Conservation (phyloP, 2,329 filamentous ascomycete genomes). For the Mycogone perniciosa region DNA sequence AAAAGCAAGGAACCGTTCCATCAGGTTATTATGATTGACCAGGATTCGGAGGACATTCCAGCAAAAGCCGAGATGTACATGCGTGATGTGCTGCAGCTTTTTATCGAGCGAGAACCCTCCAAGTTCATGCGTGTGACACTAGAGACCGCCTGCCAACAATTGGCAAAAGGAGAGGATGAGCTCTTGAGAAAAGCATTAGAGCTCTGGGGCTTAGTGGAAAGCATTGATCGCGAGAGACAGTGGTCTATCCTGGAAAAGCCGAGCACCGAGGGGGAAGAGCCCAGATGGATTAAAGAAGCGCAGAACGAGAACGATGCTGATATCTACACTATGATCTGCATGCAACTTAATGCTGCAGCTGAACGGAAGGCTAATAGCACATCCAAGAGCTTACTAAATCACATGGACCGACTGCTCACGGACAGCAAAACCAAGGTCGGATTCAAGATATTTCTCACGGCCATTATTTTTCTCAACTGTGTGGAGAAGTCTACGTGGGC, state of each 20-base stretch:
- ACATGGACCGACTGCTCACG: slow-evolving; percentile 55
- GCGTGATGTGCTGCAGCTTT: slow-evolving; percentile 49
- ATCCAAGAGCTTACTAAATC: slow-evolving; percentile 51
- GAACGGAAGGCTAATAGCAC: slow-evolving; percentile 57
- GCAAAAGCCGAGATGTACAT: slow-evolving; percentile 55
- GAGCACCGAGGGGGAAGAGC: slow-evolving; percentile 33
- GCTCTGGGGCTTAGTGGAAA: slow-evolving; percentile 59
- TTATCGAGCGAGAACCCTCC: slow-evolving; percentile 54
- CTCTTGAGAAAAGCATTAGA: slow-evolving; percentile 54
- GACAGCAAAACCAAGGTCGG: slow-evolving; percentile 55
- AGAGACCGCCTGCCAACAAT: slow-evolving; percentile 43
- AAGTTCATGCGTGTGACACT: slow-evolving; percentile 54
- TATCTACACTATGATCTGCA: slow-evolving; percentile 54
- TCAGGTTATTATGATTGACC: slow-evolving; percentile 51
- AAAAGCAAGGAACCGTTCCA: slow-evolving; percentile 29
- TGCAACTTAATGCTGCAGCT: slow-evolving; percentile 58
- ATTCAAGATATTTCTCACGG: slow-evolving; percentile 56
- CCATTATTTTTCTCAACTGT: slow-evolving; percentile 57
- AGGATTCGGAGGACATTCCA: slow-evolving; percentile 54
- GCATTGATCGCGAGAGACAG: slow-evolving; percentile 57
- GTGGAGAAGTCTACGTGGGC: slow-evolving; percentile 64
- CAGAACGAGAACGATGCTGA: slow-evolving; percentile 45
- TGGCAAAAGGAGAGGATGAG: slow-evolving; percentile 44
- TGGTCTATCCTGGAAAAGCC: slow-evolving; percentile 51
- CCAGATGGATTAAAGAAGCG: slow-evolving; percentile 43